Base-by-base conservation (phyloP, 257 asterid genomes). In the Scutellaria barbata region DNA sequence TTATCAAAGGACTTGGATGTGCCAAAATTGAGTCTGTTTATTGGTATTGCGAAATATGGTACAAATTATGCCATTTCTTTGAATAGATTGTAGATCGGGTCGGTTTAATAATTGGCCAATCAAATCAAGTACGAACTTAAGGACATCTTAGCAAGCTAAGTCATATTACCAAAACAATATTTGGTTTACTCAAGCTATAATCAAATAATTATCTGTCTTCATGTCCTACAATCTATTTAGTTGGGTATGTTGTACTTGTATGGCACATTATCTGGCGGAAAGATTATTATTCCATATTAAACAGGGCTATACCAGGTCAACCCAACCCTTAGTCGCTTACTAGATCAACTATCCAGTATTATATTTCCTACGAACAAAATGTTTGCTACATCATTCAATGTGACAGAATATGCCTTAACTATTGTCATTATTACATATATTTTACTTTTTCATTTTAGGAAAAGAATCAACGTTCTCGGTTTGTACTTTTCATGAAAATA, bases 1-100 rank as follows among this genome's bases (percentile, higher is more conserved):
- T 22, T 47, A 46, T 1, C 4, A 12, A 42, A 73, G 40, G 59
- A 53, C 30, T 73, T 73, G 39, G 6, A 66, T 57, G 20, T 74
- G n/a, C 74, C 48, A 12, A 66, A 18, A 10, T 39, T 57, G 17
- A 8, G 30, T 8, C 14, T 13, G 1, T 65, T 16, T 18, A 10
- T 56, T 13, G 6, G 39, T 20, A 35, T 33, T 25, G 6, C 8
- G 1, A 63, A 62, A 63, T 30, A n/a, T 13, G 37, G 22, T 5
- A 12, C 11, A 56, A 63, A 41, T 16, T 73, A n/a, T n/a, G n/a
- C n/a, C n/a, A n/a, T n/a, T n/a, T n/a, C 52, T 69, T 47, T 50
- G 50, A 66, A 17, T 25, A 25, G 1, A 25, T 25, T 25, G 1
- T 66, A 10, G 35, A 50, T 16, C 0, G 13, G 47, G 53, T 56